phyloP scores from a whole-genome alignment of 768 basidiomycete genomes.

The Lactarius vividus region DNA sequence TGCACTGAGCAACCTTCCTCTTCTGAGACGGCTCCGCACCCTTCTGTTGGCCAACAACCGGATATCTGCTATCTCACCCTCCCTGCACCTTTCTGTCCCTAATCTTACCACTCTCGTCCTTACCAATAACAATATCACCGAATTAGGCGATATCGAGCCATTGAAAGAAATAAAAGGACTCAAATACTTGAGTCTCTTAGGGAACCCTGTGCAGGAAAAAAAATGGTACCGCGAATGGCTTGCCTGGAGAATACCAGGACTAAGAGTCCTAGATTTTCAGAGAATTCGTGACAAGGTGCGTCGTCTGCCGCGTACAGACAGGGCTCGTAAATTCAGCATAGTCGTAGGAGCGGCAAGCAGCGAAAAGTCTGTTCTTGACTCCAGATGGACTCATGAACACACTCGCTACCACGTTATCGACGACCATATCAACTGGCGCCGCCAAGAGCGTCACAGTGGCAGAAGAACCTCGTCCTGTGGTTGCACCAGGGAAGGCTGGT shows the following conservation, averaged over 20 bases:
- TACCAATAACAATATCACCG: constrained; percentile 75
- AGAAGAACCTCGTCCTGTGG: constrained; percentile 72
- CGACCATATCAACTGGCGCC: constrained; percentile 64
- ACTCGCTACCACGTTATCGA: constrained; percentile 74
- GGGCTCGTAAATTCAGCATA: constrained; percentile 11
- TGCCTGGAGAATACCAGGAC: constrained; percentile 79
- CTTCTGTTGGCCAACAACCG: constrained; percentile 90
- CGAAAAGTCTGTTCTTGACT: constrained; percentile 75
- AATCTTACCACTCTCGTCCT: constrained; percentile 82
- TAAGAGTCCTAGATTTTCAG: constrained; percentile 94
- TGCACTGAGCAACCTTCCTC: constrained; percentile 79
- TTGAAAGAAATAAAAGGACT: constrained; percentile 72
- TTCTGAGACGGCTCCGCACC: constrained; percentile 79
- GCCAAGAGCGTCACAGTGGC: constrained; percentile 62
- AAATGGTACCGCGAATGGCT: constrained; percentile 98
- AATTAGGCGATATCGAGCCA: constrained; percentile 83
- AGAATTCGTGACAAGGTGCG: constrained; percentile 92
- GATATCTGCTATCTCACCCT: constrained; percentile 76
- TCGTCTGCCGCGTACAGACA: constrained; percentile 35
- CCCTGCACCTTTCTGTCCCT: constrained; percentile 78
- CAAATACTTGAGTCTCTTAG: constrained; percentile 72
- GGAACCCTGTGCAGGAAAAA: constrained; percentile 84
- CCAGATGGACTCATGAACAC: constrained; percentile 73
- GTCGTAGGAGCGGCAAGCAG: constrained; percentile 73
- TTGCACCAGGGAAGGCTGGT: constrained; percentile 65